Percentiles rank a stretch among this genome's conserved stretches.
Evolutionary conservation across 257 asterid genomes (phyloP).

Genomic region (Orobanche coerulescens): DNA sequence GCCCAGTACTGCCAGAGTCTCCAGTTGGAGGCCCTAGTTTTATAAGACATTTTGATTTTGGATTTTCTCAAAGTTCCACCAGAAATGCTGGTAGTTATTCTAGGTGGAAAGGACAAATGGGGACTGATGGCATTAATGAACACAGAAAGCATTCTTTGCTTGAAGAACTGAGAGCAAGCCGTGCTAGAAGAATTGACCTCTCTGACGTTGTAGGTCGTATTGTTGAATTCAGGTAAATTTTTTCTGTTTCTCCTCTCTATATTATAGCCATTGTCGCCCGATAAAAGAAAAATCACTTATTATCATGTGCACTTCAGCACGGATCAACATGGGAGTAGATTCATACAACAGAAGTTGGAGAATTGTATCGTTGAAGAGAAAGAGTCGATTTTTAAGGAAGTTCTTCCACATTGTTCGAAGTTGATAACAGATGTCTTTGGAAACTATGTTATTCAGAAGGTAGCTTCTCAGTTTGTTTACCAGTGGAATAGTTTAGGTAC

Average conservation of each 20-base stretch:
- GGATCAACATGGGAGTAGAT: conserved; percentile 92
- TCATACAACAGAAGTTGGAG: conserved; percentile 82
- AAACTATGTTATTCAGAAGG: conserved; percentile 93
- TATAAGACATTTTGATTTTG: conserved; percentile 50
- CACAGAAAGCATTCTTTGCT: conserved; percentile 60
- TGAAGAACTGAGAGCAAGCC: conserved; percentile 67
- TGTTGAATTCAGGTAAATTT: conserved; percentile 69
- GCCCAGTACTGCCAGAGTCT: conserved; percentile 66
- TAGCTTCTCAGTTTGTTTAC: conserved; percentile 19
- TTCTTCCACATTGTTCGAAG: conserved; percentile 71
- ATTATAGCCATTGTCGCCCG: not conserved
- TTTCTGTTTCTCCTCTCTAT: not conserved
- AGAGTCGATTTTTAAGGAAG: conserved; percentile 59
- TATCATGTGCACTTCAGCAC: conserved; percentile 34
- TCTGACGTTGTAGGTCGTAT: conserved; percentile 63
- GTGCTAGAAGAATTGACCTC: conserved; percentile 57
- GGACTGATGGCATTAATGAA: conserved; percentile 38
- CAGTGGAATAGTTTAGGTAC: conserved; percentile 6
- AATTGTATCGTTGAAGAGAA: conserved; percentile 64
- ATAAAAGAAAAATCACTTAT: too few species aligned
- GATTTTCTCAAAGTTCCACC: conserved; percentile 40
- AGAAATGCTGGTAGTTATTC: conserved; percentile 48
- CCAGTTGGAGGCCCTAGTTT: conserved; percentile 49
- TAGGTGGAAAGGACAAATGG: conserved; percentile 66
- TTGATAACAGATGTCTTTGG: conserved; percentile 84